A percentile compares a stretch with the other conserved stretches of the same genome.
Evolutionary conservation across 495 filamentous ascomycete genomes (phyloP).

Genomic region (Podospora didyma): DNA sequence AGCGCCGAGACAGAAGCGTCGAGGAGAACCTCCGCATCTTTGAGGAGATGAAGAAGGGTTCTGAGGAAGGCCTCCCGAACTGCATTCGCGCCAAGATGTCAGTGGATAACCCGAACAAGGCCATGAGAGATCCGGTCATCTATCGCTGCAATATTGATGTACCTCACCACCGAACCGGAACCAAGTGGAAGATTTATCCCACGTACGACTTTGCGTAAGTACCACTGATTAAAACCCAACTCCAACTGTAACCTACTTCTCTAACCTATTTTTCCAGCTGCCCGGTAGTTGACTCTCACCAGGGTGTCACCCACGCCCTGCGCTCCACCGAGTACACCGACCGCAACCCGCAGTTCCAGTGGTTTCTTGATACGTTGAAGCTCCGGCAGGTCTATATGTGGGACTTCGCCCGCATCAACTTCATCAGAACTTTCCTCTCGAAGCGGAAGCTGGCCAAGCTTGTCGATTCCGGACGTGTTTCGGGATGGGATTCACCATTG

Average conservation of each 20-base stretch:
- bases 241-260: not conserved
- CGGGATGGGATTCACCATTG: conserved; percentile 89
- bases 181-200: conserved; percentile 90
- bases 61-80: conserved; percentile 69
- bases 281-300: conserved; percentile 83
- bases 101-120: conserved; percentile 76
- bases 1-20: conserved; percentile 67
- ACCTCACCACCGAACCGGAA: conserved; percentile 83
- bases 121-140: conserved; percentile 88
- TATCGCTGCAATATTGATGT: conserved; percentile 80
- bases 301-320: conserved; percentile 92
- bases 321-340: conserved; percentile 97
- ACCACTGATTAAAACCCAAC: not conserved
- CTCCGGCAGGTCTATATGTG: conserved; percentile 90
- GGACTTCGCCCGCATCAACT: conserved; percentile 98
- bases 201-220: conserved; percentile 73
- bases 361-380: conserved; percentile 84
- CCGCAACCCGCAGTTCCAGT: conserved; percentile 94
- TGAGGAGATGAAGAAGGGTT: conserved; percentile 83
- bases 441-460: conserved; percentile 96
- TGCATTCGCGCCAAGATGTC: conserved; percentile 90
- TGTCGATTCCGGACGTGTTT: conserved; percentile 79
- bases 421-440: conserved; percentile 71
- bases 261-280: conserved; percentile 72
- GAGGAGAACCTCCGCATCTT: conserved; percentile 79